Evolutionary conservation across 495 filamentous ascomycete genomes (phyloP), one percentile per base, ranked within the genome.

Genomic region (Penicillium verhagenii): DNA sequence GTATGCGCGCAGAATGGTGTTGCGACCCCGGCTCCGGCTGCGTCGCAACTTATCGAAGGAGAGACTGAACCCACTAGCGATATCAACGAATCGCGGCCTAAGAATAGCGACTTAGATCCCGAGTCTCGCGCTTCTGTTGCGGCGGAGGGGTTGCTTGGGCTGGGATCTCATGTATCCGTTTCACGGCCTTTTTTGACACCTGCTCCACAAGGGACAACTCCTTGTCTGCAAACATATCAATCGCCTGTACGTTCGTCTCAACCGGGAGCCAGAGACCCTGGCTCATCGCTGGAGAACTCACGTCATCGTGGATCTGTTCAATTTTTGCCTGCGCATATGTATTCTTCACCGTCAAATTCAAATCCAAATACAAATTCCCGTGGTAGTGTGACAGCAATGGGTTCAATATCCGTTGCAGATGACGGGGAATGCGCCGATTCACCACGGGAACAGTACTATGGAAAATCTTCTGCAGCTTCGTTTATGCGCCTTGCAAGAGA

Each of bases 401-500:
- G 74, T 8, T 52, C 59, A 28, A 68, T 71, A 26, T 60, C 60
- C 5, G 60, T 57, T 13, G 54, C 53, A 21, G 61, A 69, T 21
- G 67, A 69, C 37, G 66, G 50, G 0, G 55, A 51, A 37, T 49
- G 59, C 37, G 56, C 52, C 4, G 61, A 67, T 43, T 63, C 72
- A 2, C 64, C 65, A 3, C 33, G 58, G 37, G 61, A 71, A 26
- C 67, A 72, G 48, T 77, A 71, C 44, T 75, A 74, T 31, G 75
- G 73, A 0, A 73, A 69, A 56, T 76, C 74, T 1, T 77, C 75
- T 2, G 69, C 68, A 5, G 73, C 74, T 0, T 73, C 66, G 0
- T 73, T 78, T 33, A 75, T 78, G 70, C 69, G 74, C 35, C 66
- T 73, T 18, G 63, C 70, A 10, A 58, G 58, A 23, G 57, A 67